Evolutionary conservation across 192 early-diverging fungal species (phyloP), one percentile per base, ranked within the genome.

Genomic region (Geosiphon pyriformis): DNA sequence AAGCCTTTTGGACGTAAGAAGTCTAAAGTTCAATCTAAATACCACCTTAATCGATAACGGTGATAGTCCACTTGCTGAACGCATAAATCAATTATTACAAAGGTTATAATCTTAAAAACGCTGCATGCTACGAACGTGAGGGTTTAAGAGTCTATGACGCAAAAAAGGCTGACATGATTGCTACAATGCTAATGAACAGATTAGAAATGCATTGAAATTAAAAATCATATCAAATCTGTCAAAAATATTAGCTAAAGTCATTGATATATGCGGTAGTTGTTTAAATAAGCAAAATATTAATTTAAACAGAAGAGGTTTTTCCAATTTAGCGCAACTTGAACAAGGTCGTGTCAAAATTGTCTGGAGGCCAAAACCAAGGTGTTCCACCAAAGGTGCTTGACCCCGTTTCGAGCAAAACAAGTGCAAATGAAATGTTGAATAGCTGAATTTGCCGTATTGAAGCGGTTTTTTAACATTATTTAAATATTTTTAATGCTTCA

Each of bases 121-220:
- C 76, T 57, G 76, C 72, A 30, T 77, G 76, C 31, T 77, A 77
- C 34, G 76, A 60, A 56, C 65, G 65, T 37, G 62, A 69, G 49
- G 73, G 73, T 51, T 51, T 77, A 27, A 59, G 54, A 49, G 34
- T 57, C 33, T 77, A 74, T 51, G 47, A 59, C 65, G 76, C 76
- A 17, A 57, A 60, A 8, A 22, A 61, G 26, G 55, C 69, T 34
- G 67, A 67, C 35, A 65, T 74, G 69, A 77, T 77, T 58, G 72
- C 71, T 47, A 73, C 76, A 26, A 74, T 74, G 73, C 58, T 55
- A 47, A 76, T 59, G 57, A 31, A 32, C 0, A 17, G 34, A 10
- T 22, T 59, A 0, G 57, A 4, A 59, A 23, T 59, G 57, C 6
- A 20, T 59, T 34, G 29, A 59, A 35, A 20, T 59, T 32, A 34